Evolutionary conservation across 2,329 filamentous ascomycete species (phyloP).

Genomic region (Setomelanomma holmii): DNA sequence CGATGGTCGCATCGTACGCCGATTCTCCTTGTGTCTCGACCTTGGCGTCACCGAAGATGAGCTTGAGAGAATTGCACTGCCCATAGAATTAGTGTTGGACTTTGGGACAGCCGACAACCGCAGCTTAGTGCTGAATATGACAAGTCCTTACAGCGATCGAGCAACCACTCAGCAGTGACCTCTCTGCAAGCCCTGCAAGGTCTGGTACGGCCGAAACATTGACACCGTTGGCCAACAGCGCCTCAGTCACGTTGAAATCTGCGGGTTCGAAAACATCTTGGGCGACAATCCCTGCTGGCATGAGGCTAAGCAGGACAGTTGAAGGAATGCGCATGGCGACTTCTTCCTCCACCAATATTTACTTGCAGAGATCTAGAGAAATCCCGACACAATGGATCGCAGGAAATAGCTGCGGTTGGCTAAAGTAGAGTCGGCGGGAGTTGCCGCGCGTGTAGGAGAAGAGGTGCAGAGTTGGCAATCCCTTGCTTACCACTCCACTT

Average conservation of each 20-base stretch:
- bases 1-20: slow-evolving; percentile 22
- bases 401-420: background rate
- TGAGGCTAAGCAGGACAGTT: background rate
- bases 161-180: slow-evolving; percentile 12
- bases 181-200: slow-evolving; percentile 5
- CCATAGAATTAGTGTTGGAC: background rate
- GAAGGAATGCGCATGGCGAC: background rate
- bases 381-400: background rate
- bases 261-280: slow-evolving; percentile 20
- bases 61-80: slow-evolving; percentile 29
- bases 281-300: background rate
- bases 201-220: slow-evolving; percentile 26
- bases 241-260: slow-evolving; percentile 27
- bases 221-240: slow-evolving; percentile 23
- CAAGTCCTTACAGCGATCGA: slow-evolving; percentile 16
- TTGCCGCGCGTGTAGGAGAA: background rate
- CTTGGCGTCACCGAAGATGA: slow-evolving; percentile 21
- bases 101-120: background rate
- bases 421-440: background rate
- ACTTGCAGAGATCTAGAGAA: background rate
- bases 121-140: background rate
- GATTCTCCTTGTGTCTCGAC: slow-evolving; percentile 19
- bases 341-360: background rate
- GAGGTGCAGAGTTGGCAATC: background rate
- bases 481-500: background rate